A percentile compares a stretch with the other conserved stretches of the same genome.
Conservation (phyloP, 2,329 filamentous ascomycete species). For the Claviceps monticola region DNA sequence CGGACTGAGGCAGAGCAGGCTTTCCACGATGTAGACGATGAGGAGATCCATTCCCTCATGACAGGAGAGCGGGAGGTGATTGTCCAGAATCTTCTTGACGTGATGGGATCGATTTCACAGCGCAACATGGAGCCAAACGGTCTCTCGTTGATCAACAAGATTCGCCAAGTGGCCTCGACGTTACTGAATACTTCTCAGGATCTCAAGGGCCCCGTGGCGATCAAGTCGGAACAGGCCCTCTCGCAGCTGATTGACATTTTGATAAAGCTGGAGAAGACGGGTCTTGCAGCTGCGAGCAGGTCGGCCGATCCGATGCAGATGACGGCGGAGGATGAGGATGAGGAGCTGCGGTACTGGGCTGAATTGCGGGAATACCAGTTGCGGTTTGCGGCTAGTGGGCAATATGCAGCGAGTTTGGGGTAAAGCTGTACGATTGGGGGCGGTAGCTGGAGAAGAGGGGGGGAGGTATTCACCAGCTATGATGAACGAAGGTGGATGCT, state of each 20-base stretch:
- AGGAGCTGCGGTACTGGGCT: constrained; percentile 64
- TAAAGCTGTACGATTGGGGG: not conserved
- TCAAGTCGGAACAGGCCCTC: constrained; percentile 56
- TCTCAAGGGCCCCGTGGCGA: constrained; percentile 34
- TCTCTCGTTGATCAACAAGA: constrained; percentile 61
- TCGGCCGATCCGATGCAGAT: constrained; percentile 22
- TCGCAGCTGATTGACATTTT: constrained; percentile 61
- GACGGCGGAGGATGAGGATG: constrained; percentile 53
- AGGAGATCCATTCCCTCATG: constrained; percentile 49
- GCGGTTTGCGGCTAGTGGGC: constrained; percentile 54
- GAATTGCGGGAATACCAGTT: constrained; percentile 67
- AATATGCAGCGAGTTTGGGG: constrained; percentile 24
- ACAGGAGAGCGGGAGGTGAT: constrained; percentile 66
- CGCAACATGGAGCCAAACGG: constrained; percentile 69
- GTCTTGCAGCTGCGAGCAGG: constrained; percentile 19
- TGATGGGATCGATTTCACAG: constrained; percentile 66
- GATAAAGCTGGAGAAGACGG: constrained; percentile 56
- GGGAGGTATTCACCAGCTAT: no score
- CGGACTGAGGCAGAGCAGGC: constrained; percentile 23
- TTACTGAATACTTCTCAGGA: constrained; percentile 48
- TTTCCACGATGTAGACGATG: constrained; percentile 26
- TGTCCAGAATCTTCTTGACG: constrained; percentile 61
- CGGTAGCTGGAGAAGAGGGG: no score
- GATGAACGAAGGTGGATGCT: no score
- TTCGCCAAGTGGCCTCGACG: constrained; percentile 71